Base-by-base conservation (phyloP, 148 eudicot species). In the Fagopyrum esculentum region DNA sequence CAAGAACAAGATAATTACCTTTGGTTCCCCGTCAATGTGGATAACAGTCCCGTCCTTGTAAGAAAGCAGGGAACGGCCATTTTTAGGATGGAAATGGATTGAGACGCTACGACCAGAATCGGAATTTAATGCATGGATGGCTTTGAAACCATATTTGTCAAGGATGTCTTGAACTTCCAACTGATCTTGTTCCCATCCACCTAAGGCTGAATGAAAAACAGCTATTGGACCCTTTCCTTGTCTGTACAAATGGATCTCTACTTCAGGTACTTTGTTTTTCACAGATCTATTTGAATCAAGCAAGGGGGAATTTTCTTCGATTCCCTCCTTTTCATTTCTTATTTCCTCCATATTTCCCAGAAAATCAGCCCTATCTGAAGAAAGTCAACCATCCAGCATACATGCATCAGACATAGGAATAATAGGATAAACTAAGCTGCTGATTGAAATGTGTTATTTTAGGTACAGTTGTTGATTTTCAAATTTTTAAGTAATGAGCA, bases 181-280 rank as follows among this genome's bases (percentile, higher is more conserved):
- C 76, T 95, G 97, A 66, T 95, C 91, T 79, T 90, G 96, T 22
- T 87, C 99, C 90, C 91, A 95, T 12, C 99, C 99, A 1, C 91
- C 98, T 5, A 95, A 80, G 8, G 69, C 60, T 17, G 86, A 78
- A 56, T 84, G 90, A 76, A 86, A 77, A 44, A 81, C 88, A 0
- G 80, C 92, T 72, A 95, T 89, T 73, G 97, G 99, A 4, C 99
- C 99, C 45, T 87, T 83, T 0, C 99, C 97, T 76, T 72, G 75
- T 12, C 82, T 78, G 79, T 82, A 90, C 0, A 95, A 75, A 56
- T 82, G 88, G 19, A 94, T 22, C 73, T 90, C 96, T 0, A 85
- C 89, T 74, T 90, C 93, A 0, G 97, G 93, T 1, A 90, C 90
- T 79, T 88, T 91, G 1, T 91, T 89, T 52, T 73, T 40, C 4